Percentiles rank a stretch among this genome's conserved stretches.
phyloP scores from a whole-genome alignment of 192 early-diverging fungal genomes.

The Entomortierella beljakovae region DNA sequence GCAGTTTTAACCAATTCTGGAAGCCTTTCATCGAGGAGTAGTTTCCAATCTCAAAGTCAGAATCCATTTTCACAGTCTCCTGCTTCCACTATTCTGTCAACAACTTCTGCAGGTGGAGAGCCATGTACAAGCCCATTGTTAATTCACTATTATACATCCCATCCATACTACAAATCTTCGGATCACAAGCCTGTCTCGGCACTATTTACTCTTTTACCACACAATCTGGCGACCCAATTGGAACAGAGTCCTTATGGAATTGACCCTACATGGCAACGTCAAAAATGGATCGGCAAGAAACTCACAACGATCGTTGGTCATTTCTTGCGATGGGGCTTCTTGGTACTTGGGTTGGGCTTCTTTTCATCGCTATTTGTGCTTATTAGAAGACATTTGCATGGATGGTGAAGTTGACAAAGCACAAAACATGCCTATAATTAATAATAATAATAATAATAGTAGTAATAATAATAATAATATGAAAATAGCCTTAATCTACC shows the following conservation, averaged over 20 bases:
- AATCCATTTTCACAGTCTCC: constrained; percentile 20
- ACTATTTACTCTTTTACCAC: constrained; percentile 37
- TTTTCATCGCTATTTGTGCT: constrained; percentile 13
- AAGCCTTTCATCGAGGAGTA: constrained; percentile 24
- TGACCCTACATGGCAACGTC: constrained; percentile 26
- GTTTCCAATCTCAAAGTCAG: neutral
- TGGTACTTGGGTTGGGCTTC: constrained; percentile 28
- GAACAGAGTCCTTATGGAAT: constrained; percentile 32
- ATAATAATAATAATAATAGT: constrained; percentile 3
- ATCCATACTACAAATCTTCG: constrained; percentile 47
- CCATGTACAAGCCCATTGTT: constrained; percentile 22
- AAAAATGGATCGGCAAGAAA: constrained; percentile 48
- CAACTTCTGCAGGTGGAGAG: constrained; percentile 7
- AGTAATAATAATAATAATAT: constrained; percentile 1
- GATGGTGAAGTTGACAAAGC: constrained; percentile 11
- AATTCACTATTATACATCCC: constrained; percentile 53
- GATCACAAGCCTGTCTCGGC: constrained; percentile 61
- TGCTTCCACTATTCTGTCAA: constrained; percentile 8
- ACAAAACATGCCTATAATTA: neutral
- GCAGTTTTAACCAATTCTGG: constrained; percentile 12
- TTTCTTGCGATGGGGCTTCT: constrained; percentile 41
- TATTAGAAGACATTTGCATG: constrained; percentile 31
- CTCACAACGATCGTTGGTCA: constrained; percentile 42
- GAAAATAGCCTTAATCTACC: neutral
- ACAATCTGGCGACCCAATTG: constrained; percentile 27